These are phyloP conservation scores for Yamadazyma diospyri DNA, from an alignment of 1,139 yeast species.

Conservation along the genomic window DNA sequence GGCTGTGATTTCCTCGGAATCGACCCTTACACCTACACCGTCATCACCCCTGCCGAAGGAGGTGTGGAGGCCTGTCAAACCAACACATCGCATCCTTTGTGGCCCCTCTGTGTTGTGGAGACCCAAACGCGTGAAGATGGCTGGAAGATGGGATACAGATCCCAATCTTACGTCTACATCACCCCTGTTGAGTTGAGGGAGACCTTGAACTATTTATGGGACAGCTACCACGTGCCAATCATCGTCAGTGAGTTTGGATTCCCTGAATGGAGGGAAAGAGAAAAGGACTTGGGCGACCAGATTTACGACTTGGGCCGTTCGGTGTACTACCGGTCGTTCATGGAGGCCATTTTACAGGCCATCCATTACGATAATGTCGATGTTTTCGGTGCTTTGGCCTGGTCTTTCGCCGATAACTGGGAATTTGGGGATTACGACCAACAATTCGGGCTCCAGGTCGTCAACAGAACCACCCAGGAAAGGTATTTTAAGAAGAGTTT, in stretches of 20 bases:
- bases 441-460: conserved; percentile 33
- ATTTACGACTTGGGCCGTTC: conserved; percentile 26
- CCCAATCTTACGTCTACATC: conserved; percentile 21
- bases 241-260: conserved; percentile 32
- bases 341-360: conserved; percentile 26
- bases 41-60: conserved; percentile 19
- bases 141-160: conserved; percentile 28
- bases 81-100: conserved; percentile 14
- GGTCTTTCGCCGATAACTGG: conserved; percentile 32
- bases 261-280: conserved; percentile 29
- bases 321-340: conserved; percentile 25
- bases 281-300: conserved; percentile 23
- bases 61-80: conserved; percentile 18
- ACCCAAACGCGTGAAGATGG: conserved; percentile 18
- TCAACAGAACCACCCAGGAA: conserved; percentile 29
- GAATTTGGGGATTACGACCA: conserved; percentile 27
- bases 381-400: conserved; percentile 29
- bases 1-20: conserved; percentile 32
- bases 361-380: conserved; percentile 23
- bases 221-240: conserved; percentile 19
- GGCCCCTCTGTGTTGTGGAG: conserved; percentile 21
- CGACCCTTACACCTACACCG: conserved; percentile 30
- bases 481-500: conserved; percentile 32
- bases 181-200: conserved; percentile 20
- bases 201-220: conserved; percentile 19